phyloP scores from a whole-genome alignment of 768 basidiomycete species.

The Russula emetica region DNA sequence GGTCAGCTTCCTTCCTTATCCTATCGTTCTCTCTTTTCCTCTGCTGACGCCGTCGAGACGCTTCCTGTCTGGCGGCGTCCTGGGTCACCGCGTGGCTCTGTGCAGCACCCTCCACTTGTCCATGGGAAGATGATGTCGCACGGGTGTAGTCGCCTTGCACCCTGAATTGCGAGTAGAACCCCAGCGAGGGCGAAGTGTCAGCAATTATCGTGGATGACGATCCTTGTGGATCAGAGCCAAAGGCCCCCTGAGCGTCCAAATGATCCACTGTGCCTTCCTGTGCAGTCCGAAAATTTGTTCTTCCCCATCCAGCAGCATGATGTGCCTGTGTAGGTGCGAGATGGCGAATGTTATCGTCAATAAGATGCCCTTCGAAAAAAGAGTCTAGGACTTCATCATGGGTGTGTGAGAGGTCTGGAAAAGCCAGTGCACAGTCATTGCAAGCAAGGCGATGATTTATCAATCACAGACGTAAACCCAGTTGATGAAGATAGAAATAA shows the following conservation, averaged over 20 bases:
- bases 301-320: neutral
- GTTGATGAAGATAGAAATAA: neutral
- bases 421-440: neutral
- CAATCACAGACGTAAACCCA: neutral
- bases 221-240: neutral
- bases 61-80: neutral
- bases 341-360: neutral
- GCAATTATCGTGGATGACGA: neutral
- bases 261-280: neutral
- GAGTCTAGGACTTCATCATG: neutral
- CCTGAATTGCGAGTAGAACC: neutral
- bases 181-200: no score
- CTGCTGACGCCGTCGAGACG: neutral
- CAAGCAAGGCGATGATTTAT: neutral
- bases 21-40: neutral
- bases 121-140: neutral
- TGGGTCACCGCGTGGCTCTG: neutral
- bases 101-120: neutral
- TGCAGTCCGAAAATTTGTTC: neutral
- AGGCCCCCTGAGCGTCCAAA: neutral
- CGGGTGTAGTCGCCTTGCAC: no score
- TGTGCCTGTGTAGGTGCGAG: neutral
- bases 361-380: neutral
- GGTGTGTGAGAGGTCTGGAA: neutral
- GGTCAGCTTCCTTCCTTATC: neutral